Evolutionary conservation across 1,284 basidiomycete species (phyloP).

Genomic region (Hemileia vastatrix): DNA sequence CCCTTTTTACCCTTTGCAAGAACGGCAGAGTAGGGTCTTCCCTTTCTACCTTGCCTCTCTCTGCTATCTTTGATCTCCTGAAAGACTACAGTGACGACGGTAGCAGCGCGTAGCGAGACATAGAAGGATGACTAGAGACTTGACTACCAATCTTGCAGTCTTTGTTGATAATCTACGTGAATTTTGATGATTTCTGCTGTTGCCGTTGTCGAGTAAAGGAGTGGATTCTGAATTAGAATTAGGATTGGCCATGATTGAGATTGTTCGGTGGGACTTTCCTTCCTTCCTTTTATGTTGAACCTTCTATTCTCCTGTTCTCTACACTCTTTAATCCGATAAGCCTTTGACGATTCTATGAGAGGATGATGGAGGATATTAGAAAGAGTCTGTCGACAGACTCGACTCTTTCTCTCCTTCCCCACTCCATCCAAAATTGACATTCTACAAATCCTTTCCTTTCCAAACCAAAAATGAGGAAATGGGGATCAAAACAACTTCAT

Average conservation of each 20-base stretch:
- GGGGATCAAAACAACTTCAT: no score
- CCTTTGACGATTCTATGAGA: no score
- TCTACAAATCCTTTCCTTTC: no score
- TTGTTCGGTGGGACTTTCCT: no score
- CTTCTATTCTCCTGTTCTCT: no score
- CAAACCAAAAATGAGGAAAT: no score
- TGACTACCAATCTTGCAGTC: background rate
- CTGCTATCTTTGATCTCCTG: slow-evolving; percentile 22
- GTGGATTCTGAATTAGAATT: background rate
- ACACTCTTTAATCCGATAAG: no score
- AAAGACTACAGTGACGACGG: slow-evolving; percentile 26
- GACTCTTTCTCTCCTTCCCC: no score
- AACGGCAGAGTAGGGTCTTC: slow-evolving; percentile 27
- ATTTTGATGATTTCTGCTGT: slow-evolving; percentile 23
- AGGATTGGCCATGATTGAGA: background rate
- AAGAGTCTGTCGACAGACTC: no score
- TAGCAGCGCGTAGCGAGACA: slow-evolving; percentile 26
- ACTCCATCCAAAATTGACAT: no score
- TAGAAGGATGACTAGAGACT: slow-evolving; percentile 25
- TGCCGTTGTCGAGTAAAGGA: background rate
- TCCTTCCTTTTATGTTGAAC: no score
- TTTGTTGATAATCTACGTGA: background rate
- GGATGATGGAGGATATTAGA: no score
- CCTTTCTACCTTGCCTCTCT: slow-evolving; percentile 26
- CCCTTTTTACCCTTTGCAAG: slow-evolving; percentile 28